Evolutionary conservation across 2,329 filamentous ascomycete genomes (phyloP).

Genomic region (Fragosphaeria purpurea): DNA sequence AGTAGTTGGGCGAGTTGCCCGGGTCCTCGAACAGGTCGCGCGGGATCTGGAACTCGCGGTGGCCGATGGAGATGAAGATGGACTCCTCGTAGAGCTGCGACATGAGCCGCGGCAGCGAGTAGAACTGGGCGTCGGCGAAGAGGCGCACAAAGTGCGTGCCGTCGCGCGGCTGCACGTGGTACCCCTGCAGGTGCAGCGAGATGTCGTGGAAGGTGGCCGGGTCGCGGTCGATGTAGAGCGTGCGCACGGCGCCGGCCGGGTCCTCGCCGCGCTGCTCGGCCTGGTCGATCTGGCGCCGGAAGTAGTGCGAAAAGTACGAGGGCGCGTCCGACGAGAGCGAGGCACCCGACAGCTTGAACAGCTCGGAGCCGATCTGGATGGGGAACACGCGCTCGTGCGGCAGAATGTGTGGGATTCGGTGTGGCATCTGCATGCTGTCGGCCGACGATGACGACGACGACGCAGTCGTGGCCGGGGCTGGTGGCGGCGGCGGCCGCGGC

Average conservation of each 20-base stretch:
- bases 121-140: constrained; percentile 93
- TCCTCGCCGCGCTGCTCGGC: constrained; percentile 51
- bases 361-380: constrained; percentile 61
- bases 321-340: constrained; percentile 73
- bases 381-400: constrained; percentile 66
- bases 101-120: constrained; percentile 69
- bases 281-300: constrained; percentile 66
- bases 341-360: constrained; percentile 64
- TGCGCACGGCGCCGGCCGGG: constrained; percentile 47
- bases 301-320: constrained; percentile 94
- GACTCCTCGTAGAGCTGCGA: constrained; percentile 85
- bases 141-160: constrained; percentile 82
- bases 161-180: constrained; percentile 73
- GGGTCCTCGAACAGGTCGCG: constrained; percentile 76
- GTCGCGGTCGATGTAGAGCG: constrained; percentile 91
- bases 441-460: neutral
- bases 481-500: constrained; percentile 1
- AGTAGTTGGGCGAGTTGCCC: constrained; percentile 92
- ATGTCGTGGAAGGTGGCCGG: constrained; percentile 84
- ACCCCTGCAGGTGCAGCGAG: constrained; percentile 81
- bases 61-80: constrained; percentile 86
- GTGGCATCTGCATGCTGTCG: constrained; percentile 33
- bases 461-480: neutral
- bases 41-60: constrained; percentile 79
- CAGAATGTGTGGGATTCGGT: constrained; percentile 45